Conservation (phyloP, 306 rosid genomes). For the Cyclanthera cordifolia region DNA sequence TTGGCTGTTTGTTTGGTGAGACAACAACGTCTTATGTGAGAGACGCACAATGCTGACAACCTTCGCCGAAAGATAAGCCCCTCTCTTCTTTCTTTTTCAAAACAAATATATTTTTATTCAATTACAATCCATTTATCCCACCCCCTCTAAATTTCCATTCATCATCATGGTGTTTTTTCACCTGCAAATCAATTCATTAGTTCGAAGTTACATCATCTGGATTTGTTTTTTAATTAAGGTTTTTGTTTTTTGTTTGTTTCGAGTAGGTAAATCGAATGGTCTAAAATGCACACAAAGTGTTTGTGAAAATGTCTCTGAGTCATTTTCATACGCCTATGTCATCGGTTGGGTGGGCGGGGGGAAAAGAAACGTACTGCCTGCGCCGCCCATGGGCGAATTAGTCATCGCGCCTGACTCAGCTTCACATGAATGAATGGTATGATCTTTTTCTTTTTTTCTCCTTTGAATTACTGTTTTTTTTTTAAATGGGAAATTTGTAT, state of each 20-base stretch:
- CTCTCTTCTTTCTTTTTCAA: background rate
- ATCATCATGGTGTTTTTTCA: background rate
- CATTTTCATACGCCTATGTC: background rate
- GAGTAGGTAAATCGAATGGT: background rate
- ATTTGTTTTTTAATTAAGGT: background rate
- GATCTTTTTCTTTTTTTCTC: background rate
- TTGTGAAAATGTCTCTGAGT: constrained; percentile 1
- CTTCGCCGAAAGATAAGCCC: constrained; percentile 32
- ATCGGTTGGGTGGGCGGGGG: constrained; percentile 1
- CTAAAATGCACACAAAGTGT: constrained; percentile 6
- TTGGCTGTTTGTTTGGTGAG: constrained; percentile 34
- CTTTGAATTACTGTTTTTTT: constrained; percentile 6
- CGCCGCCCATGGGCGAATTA: constrained; percentile 29
- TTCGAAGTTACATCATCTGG: background rate
- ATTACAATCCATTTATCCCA: background rate
- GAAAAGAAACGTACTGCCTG: background rate
- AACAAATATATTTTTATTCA: background rate
- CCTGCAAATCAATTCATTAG: constrained; percentile 1
- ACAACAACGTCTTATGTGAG: constrained; percentile 31
- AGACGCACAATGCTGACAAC: constrained; percentile 15
- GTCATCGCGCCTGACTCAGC: constrained; percentile 36
- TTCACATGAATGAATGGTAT: constrained; percentile 21
- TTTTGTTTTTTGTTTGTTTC: background rate
- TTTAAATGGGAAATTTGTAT: background rate
- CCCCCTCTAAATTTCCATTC: background rate